Evolutionary conservation across 2,329 filamentous ascomycete species (phyloP), one percentile per base, ranked within the genome.

Genomic region (Phymatotrichopsis omnivora): DNA sequence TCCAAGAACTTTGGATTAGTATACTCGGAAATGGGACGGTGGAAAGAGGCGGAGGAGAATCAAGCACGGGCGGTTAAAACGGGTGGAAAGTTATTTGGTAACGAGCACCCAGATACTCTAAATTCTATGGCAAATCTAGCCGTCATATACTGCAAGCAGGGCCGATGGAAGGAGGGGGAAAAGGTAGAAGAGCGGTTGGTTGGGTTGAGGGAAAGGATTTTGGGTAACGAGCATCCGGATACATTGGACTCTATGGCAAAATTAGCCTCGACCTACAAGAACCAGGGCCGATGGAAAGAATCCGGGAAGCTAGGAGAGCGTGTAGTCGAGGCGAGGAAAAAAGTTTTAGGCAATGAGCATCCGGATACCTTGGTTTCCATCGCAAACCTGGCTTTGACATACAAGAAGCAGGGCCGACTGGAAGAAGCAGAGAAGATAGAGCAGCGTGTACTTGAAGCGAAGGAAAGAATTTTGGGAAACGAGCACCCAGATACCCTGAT

Each of bases 331-430:
- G 17, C 4, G 7, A 8, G 20, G 16, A 23, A 32, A 22, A 34
- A 33, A 16, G 16, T 19, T 12, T n/a, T 46, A 8, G 43, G 43
- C 12, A 34, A 24, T 17, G 39, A 42, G 3, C 29, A 42, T 20
- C 29, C 30, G 3, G 22, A 25, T 23, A 40, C 28, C 16, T 17
- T 46, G n/a, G 5, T 19, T 7, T 33, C 30, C 4, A 12, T 6
- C 23, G 14, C 28, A 10, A 12, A 22, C 23, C 28, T 42, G 40
- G 23, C 30, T 29, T 8, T 19, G 17, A 17, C 30, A 5, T 27
- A 34, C 16, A 17, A 12, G 10, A 8, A 14, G 4, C 14, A 32
- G n/a, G 28, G 17, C n/a, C 34, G 11, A 16, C 35, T 33, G n/a
- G 29, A 28, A n/a, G 30, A 42, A 6, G 20, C 28, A 22, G 16